Conservation (phyloP, 176 grass and related monocot genomes). For the Oryza glaberrima region DNA sequence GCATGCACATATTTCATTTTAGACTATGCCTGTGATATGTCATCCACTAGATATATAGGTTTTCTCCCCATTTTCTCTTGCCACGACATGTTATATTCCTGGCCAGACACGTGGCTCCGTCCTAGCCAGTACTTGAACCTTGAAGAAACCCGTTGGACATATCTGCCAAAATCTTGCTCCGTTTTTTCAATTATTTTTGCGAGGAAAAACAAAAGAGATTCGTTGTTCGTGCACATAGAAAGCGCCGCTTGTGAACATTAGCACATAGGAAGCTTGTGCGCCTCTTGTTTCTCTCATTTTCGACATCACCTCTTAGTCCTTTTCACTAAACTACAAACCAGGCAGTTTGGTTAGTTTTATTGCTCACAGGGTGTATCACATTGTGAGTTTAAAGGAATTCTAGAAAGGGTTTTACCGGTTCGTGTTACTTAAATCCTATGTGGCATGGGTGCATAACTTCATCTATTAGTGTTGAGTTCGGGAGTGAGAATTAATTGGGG, state of each 20-base stretch:
- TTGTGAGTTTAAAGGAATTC: not conserved
- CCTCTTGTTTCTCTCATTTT: not conserved
- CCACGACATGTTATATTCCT: not conserved
- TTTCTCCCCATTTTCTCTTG: not conserved
- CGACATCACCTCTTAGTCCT: not conserved
- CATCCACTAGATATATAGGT: no score
- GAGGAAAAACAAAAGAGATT: not conserved
- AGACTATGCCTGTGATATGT: no score
- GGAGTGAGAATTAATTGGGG: no score
- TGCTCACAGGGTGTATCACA: not conserved
- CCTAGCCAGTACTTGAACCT: conserved; percentile 1
- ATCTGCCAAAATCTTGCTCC: not conserved
- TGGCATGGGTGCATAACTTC: no score
- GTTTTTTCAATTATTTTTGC: not conserved
- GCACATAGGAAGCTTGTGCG: not conserved
- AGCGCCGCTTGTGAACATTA: not conserved
- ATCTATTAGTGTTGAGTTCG: no score
- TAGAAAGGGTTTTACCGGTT: no score
- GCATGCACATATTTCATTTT: not conserved
- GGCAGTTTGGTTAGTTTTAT: not conserved
- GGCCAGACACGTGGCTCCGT: conserved; percentile 19
- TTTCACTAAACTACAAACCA: not conserved
- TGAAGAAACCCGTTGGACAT: no score
- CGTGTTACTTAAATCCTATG: no score
- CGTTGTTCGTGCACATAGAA: not conserved